These are phyloP conservation scores for Aspergillus affinis DNA, from an alignment of 495 filamentous ascomycete genomes.

Conservation along the genomic window DNA sequence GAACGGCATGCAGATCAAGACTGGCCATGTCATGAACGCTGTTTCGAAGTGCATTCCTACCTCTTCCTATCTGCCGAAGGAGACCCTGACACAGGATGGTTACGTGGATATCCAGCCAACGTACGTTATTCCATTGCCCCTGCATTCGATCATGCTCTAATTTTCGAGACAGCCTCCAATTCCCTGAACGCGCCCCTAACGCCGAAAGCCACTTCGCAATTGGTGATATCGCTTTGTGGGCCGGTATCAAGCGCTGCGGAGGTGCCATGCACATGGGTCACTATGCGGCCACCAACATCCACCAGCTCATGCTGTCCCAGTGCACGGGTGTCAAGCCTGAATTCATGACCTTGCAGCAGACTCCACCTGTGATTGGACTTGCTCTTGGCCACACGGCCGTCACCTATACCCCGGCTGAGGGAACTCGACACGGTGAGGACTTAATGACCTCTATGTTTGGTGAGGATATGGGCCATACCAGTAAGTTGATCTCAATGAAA, in stretches of 20 bases:
- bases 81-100: slow-evolving; percentile 50
- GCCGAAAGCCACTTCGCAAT: slow-evolving; percentile 57
- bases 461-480: slow-evolving; percentile 63
- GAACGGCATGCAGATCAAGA: slow-evolving; percentile 51
- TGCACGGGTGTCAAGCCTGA: slow-evolving; percentile 33
- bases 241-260: slow-evolving; percentile 70
- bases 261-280: slow-evolving; percentile 67
- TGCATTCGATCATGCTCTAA: background rate
- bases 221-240: slow-evolving; percentile 51
- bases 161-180: slow-evolving; percentile 39
- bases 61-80: slow-evolving; percentile 51
- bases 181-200: slow-evolving; percentile 48
- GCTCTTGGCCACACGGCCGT: slow-evolving; percentile 66
- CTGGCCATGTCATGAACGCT: slow-evolving; percentile 59
- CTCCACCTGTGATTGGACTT: slow-evolving; percentile 63
- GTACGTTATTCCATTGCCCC: slow-evolving; percentile 16
- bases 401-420: slow-evolving; percentile 52
- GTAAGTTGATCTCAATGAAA: slow-evolving; percentile 23
- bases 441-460: slow-evolving; percentile 61
- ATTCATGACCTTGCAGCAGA: slow-evolving; percentile 45
- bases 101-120: slow-evolving; percentile 55
- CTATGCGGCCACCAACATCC: slow-evolving; percentile 58
- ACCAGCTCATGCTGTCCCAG: slow-evolving; percentile 52
- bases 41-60: slow-evolving; percentile 56
- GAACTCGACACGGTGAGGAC: slow-evolving; percentile 55